Base-by-base conservation (phyloP, 208 protist species). In the Trypanosomatidae sp. region DNA sequence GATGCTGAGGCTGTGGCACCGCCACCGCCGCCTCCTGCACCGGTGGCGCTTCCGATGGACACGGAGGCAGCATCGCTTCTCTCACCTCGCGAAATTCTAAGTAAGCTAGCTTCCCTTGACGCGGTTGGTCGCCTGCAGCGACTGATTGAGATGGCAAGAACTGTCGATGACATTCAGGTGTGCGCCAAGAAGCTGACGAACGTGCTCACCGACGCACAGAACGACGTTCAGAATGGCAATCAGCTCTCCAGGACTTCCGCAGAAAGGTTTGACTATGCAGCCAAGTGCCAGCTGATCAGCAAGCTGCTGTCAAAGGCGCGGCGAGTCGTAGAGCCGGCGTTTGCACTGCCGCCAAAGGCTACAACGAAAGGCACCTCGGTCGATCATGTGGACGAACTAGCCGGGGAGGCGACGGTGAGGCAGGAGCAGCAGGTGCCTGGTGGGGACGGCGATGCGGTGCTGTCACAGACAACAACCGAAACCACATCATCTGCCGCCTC, bases 291-390 rank as follows among this genome's bases (percentile, higher is more conserved):
- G 64, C 72, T 96, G 15, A 82, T 94, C 39, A 88, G 88, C 69
- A 94, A 94, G 77, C 66, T 94, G 17, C 70, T 92, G 19, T 96
- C 92, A n/a, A 96, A 94, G 73, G 76, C 83, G 22, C 86, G 92
- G 0, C 89, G 91, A 19, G 50, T 88, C 25, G 82, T 79, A 58
- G 80, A 77, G 47, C 43, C 69, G 49, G 55, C 72, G 12, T 74
- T 74, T 25, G 59, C 74, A 33, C 53, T 56, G 3, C 33, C 60
- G 2, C 15, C 41, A 19, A 28, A 19, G 60, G n/a, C 39, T 2
- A 22, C 60, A 30, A 25, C 39, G 28, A 25, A 13, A 25, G 22
- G 13, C 22, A 10, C 39, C 60, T 25, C 60, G 39, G 19, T 0
- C 12, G 12, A 30, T 19, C 39, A 30, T 10, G 36, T 15, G n/a